phyloP scores from a whole-genome alignment of 1,284 basidiomycete genomes.

The Fomitopsis schrenkii region DNA sequence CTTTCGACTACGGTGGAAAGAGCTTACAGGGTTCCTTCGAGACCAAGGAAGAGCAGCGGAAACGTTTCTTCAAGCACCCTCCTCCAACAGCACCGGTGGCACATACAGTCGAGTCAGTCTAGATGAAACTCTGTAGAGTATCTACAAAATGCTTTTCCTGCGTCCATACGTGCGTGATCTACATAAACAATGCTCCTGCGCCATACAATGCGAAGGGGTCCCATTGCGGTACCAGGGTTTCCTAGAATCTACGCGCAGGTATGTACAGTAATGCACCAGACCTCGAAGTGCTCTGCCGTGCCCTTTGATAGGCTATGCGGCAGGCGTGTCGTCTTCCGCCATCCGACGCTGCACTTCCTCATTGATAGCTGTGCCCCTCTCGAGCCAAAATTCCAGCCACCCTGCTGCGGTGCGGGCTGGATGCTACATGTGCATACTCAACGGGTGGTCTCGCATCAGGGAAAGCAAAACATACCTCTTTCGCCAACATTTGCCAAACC shows the following conservation, averaged over 20 bases:
- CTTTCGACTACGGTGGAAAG: constrained; percentile 80
- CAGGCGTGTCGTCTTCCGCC: not conserved
- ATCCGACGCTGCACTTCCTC: constrained; percentile 16
- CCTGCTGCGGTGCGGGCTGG: constrained; percentile 39
- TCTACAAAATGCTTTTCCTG: not conserved
- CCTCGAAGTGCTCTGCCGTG: not conserved
- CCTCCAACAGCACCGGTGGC: constrained; percentile 26
- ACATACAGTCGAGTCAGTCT: constrained; percentile 20
- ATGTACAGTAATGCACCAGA: not conserved
- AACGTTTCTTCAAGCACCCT: constrained; percentile 68
- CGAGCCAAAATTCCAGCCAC: constrained; percentile 57
- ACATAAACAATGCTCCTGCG: too few species aligned
- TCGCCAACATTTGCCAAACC: constrained; percentile 37
- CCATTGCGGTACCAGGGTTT: not conserved
- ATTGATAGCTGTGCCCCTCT: constrained; percentile 38
- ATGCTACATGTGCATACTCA: constrained; percentile 30
- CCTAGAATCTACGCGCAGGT: not conserved
- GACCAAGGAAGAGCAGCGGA: constrained; percentile 56
- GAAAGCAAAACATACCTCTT: constrained; percentile 18
- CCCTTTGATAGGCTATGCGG: not conserved
- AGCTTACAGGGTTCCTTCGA: constrained; percentile 43
- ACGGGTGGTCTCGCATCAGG: not conserved
- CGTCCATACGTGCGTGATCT: not conserved
- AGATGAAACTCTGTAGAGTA: constrained; percentile 18
- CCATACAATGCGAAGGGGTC: not conserved